These are phyloP conservation scores for Calonectria pseudoturangicola DNA, from an alignment of 2,329 filamentous ascomycete genomes.

Conservation along the genomic window DNA sequence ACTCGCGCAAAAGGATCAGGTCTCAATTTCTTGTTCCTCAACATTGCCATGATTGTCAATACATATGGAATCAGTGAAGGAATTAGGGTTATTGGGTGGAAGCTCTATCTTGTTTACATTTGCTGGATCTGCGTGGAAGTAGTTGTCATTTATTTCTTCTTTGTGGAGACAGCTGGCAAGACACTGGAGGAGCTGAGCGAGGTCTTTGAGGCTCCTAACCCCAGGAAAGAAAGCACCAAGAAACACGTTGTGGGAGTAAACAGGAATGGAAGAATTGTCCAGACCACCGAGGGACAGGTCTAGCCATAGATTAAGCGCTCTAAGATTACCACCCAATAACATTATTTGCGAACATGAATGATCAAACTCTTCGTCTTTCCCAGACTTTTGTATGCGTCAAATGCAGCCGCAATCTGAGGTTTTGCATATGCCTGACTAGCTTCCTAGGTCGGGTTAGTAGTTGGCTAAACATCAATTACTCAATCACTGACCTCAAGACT, in stretches of 20 bases:
- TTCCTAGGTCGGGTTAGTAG: conserved; percentile 27
- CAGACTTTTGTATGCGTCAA: conserved; percentile 29
- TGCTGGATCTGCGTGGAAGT: conserved; percentile 53
- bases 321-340: no score
- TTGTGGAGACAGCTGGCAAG: conserved; percentile 55
- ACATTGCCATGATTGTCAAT: conserved; percentile 1
- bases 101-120: conserved; percentile 62
- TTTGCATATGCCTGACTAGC: conserved; percentile 26
- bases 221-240: conserved; percentile 38
- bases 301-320: background rate
- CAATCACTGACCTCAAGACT: conserved; percentile 32
- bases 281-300: background rate
- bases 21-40: background rate
- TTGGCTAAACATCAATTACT: no score
- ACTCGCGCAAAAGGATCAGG: conserved; percentile 34
- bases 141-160: conserved; percentile 60
- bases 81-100: conserved; percentile 57
- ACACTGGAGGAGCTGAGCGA: conserved; percentile 54
- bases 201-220: conserved; percentile 52
- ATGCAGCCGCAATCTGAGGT: conserved; percentile 29
- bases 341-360: conserved; percentile 23
- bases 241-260: background rate
- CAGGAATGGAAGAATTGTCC: background rate
- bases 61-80: conserved; percentile 17
- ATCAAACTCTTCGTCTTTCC: conserved; percentile 35